Base-by-base conservation (phyloP, 345 rosid genomes). In the Melaleuca alternifolia region DNA sequence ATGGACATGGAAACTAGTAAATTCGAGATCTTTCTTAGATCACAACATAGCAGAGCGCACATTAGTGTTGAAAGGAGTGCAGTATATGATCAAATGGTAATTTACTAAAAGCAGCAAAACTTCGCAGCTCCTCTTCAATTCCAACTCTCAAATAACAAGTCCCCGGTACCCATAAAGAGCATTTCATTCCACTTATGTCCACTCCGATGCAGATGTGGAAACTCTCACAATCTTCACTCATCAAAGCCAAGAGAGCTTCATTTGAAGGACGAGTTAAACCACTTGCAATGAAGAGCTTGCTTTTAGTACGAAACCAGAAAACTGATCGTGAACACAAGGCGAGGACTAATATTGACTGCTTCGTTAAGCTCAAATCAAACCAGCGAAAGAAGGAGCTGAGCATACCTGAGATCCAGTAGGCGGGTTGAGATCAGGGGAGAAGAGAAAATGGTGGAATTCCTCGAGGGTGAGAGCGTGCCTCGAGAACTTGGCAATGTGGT, bases 401-500 rank as follows among this genome's bases (percentile, higher is more conserved):
- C 28, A 10, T 86, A 94, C 96, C 95, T 90, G 84, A 83, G 92
- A 82, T 62, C 21, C 65, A 50, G 94, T 91, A 24, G 96, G 96
- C 6, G 95, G 94, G 84, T 95, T 94, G 77, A 95, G 94, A 87
- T 95, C 93, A 30, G 91, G 84, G 41, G 93, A 92, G 88, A 94
- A 93, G 87, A 95, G 65, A 85, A 88, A 92, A 85, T 89, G 92
- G 71, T 93, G 92, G 87, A 95, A 94, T 87, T 93, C 98, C 11
- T 95, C 98, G 77, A 94, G 94, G 30, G 95, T 94, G 26, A 97
- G 95, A 77, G 92, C 82, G 81, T 88, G 87, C 87, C 96, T 92
- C 1, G 93, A 90, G 91, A 93, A 94, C 92, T 93, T 94, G 3
- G 95, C 88, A 86, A 93, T 88, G 86, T 93, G 96, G 86, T 93